phyloP scores from a whole-genome alignment of 2,329 filamentous ascomycete genomes.

The Arthrocladium fulminans region DNA sequence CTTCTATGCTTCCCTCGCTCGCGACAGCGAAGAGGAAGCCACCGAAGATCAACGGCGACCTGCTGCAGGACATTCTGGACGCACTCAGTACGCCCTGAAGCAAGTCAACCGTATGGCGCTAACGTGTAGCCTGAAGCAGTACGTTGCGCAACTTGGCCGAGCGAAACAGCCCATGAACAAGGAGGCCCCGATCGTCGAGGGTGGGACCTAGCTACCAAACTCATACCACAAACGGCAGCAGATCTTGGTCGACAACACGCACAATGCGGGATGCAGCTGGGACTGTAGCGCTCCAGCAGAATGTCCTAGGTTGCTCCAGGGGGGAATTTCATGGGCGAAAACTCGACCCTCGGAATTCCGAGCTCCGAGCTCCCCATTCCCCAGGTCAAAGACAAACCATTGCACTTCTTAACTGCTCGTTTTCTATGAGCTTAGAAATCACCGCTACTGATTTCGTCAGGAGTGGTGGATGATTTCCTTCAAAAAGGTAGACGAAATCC shows the following conservation, averaged over 20 bases:
- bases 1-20: slow-evolving; percentile 37
- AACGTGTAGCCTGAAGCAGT: slow-evolving; percentile 45
- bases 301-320: slow-evolving; percentile 37
- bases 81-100: slow-evolving; percentile 34
- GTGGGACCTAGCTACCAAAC: slow-evolving; percentile 33
- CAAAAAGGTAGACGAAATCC: no score
- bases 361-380: slow-evolving; percentile 28
- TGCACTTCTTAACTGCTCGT: no score
- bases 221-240: slow-evolving; percentile 47
- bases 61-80: slow-evolving; percentile 42
- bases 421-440: no score
- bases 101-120: slow-evolving; percentile 42
- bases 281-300: slow-evolving; percentile 38
- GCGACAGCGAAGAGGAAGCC: slow-evolving; percentile 30
- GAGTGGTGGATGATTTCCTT: no score
- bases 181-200: slow-evolving; percentile 37
- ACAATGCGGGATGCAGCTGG: slow-evolving; percentile 31
- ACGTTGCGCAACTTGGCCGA: slow-evolving; percentile 44
- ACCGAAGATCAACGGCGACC: slow-evolving; percentile 32
- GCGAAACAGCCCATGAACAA: slow-evolving; percentile 43
- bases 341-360: slow-evolving; percentile 30
- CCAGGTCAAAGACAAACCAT: slow-evolving; percentile 29
- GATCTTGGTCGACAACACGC: slow-evolving; percentile 31
- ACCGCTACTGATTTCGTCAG: no score
- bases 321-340: slow-evolving; percentile 37